Evolutionary conservation across 805 yeast genomes (phyloP), one percentile per base, ranked within the genome.

Genomic region (Nakazawaea molendinolei): DNA sequence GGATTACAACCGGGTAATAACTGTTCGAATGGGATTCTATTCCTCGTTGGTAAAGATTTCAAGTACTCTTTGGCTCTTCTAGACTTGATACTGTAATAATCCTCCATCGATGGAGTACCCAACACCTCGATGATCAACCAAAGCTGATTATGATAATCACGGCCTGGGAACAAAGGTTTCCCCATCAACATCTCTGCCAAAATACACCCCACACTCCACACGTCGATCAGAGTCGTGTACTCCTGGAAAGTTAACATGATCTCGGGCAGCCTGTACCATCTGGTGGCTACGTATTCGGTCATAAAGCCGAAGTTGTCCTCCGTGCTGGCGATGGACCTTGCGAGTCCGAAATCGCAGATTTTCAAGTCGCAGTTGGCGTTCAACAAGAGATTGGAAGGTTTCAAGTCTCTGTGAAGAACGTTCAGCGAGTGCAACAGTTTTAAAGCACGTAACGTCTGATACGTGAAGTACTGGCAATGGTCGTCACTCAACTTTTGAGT

Each of bases 201-300:
- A 25, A 90, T 90, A 60, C 97, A 90, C 4, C 97, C 97, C 16
- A 87, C 95, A 2, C 95, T 82, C 97, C 97, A 90, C 22, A 90
- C 77, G 59, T 90, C 97, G 51, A 90, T 90, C 23, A 96, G 96
- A 25, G 90, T 84, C 18, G 96, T 84, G 61, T 90, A 90, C 50
- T 83, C 86, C 44, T 87, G 90, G 50, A 89, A 86, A 10, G 95
- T 86, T 33, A 90, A 69, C 97, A 90, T 90, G 55, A 90, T 87
- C 51, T 90, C 97, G 0, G 97, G 97, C 1, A 97, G 97, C 39
- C 97, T 69, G 58, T 90, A 90, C 97, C 97, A 90, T 46, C 97
- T 67, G 3, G 97, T 90, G 8, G 97, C 97, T 29, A 90, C 97
- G 55, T 90, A 90, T 58, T 90, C 97, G 3, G 97, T 90, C 95